These are phyloP conservation scores for Oehlia diaphana DNA, from an alignment of 192 early-diverging fungal genomes.

Conservation along the genomic window DNA sequence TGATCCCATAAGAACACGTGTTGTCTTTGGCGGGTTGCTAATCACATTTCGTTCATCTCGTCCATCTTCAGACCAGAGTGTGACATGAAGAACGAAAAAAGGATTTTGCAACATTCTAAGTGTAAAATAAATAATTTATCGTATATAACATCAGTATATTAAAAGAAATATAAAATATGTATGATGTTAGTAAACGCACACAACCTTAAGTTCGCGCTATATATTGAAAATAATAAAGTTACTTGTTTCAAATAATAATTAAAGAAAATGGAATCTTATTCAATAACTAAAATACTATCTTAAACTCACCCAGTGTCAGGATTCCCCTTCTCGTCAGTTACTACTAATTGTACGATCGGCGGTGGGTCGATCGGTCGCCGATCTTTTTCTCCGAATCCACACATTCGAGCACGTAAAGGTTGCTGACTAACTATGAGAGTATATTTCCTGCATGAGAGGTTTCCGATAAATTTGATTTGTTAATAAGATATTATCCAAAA, in stretches of 20 bases:
- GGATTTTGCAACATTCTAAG: constrained; percentile 49
- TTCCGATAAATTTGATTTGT: background rate
- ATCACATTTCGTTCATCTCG: constrained; percentile 59
- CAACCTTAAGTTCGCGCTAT: constrained; percentile 14
- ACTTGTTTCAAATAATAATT: background rate
- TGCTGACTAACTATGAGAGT: constrained; percentile 69
- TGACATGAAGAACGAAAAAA: constrained; percentile 61
- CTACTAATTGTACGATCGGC: constrained; percentile 69
- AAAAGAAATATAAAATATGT: constrained; percentile 2
- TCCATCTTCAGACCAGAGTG: constrained; percentile 61
- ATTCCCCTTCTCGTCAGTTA: constrained; percentile 54
- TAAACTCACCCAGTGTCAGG: constrained; percentile 37
- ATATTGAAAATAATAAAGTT: constrained; percentile 6
- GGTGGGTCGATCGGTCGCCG: constrained; percentile 77
- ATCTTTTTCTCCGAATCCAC: constrained; percentile 81
- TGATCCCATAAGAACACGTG: constrained; percentile 63
- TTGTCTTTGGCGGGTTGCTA: constrained; percentile 59
- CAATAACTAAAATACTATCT: constrained; percentile 1
- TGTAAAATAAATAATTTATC: background rate
- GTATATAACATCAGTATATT: background rate
- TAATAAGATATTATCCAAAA: background rate
- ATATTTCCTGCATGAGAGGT: constrained; percentile 53
- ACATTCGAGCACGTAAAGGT: constrained; percentile 75
- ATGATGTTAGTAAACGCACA: background rate
- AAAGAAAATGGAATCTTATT: background rate